These are phyloP conservation scores for Tulasnella sp. DNA, from an alignment of 768 basidiomycete genomes.

Conservation along the genomic window DNA sequence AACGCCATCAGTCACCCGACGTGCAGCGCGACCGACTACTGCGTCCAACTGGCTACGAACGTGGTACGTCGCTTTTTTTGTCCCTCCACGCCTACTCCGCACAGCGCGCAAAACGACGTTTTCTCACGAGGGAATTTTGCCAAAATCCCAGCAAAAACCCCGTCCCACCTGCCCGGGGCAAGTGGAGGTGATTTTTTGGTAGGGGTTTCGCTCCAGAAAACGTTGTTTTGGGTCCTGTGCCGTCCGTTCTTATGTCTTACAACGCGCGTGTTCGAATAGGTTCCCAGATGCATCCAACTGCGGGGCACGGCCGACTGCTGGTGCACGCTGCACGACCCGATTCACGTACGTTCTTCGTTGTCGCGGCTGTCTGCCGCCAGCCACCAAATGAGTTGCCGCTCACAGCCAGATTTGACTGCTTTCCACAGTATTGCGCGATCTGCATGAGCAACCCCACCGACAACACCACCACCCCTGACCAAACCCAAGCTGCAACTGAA, in stretches of 20 bases:
- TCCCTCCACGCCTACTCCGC: not conserved
- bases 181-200: too few species aligned
- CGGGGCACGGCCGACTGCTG: constrained; percentile 23
- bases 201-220: too few species aligned
- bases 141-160: too few species aligned
- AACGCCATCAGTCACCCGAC: constrained; percentile 25
- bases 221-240: too few species aligned
- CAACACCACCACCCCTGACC: constrained; percentile 32
- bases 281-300: constrained; percentile 17
- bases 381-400: not conserved
- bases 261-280: not conserved
- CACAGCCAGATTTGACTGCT: not conserved
- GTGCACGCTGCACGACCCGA: constrained; percentile 26
- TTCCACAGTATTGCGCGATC: constrained; percentile 31
- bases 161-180: too few species aligned
- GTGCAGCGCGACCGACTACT: constrained; percentile 28
- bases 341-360: constrained; percentile 28
- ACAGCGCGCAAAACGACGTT: too few species aligned
- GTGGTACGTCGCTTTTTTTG: not conserved
- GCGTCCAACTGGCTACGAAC: not conserved
- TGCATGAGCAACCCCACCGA: constrained; percentile 33
- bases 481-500: constrained; percentile 27
- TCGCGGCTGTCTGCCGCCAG: too few species aligned
- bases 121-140: too few species aligned
- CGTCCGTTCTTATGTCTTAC: not conserved